Conservation (phyloP, 2,329 filamentous ascomycete genomes). For the Sporothrix schenckii region DNA sequence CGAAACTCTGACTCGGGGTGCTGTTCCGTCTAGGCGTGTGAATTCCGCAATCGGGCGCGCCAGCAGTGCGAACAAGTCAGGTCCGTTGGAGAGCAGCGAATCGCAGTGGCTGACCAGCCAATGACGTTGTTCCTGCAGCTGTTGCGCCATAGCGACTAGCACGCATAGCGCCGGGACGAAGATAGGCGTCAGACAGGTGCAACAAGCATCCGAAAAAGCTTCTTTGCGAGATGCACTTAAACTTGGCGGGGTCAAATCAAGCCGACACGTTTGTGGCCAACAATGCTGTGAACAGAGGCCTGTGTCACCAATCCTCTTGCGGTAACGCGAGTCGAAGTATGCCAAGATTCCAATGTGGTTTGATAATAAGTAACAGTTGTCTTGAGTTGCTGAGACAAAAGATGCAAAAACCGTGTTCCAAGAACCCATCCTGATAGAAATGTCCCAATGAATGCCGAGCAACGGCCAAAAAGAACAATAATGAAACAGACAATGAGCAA, state of each 20-base stretch:
- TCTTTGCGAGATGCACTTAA: neutral
- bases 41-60: slow-evolving; percentile 6
- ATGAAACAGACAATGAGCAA: neutral
- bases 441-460: slow-evolving; percentile 1
- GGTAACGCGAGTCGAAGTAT: neutral
- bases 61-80: slow-evolving; percentile 6
- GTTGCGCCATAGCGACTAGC: slow-evolving; percentile 28
- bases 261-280: neutral
- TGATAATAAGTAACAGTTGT: neutral
- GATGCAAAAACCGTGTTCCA: neutral
- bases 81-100: slow-evolving; percentile 25
- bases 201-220: neutral
- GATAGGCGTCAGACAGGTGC: neutral
- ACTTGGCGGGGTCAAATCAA: neutral
- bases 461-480: neutral
- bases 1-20: neutral
- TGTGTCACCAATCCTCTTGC: neutral
- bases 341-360: neutral
- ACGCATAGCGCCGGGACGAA: neutral
- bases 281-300: neutral
- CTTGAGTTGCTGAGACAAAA: neutral
- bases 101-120: slow-evolving; percentile 6
- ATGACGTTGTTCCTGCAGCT: slow-evolving; percentile 27
- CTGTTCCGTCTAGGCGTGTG: neutral
- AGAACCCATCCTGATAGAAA: neutral